phyloP scores from a whole-genome alignment of 306 rosid species.

The Cucurbita moschata region DNA sequence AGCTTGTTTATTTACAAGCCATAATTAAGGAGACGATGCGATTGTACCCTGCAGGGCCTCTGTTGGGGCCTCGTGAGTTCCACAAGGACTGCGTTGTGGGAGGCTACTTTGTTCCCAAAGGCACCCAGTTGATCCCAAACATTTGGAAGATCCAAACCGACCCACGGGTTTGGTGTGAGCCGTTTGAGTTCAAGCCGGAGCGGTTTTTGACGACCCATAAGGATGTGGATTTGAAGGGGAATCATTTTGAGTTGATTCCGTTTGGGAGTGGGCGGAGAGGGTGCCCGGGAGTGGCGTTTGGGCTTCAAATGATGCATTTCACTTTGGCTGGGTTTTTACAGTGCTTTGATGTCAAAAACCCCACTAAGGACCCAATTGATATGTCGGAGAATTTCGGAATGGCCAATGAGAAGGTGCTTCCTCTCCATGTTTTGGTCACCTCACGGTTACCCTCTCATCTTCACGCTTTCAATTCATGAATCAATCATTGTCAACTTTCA shows the following conservation, averaged over 20 bases:
- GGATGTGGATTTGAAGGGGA: conserved; percentile 12
- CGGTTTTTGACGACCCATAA: conserved; percentile 21
- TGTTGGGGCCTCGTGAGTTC: conserved; percentile 18
- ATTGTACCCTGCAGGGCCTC: conserved; percentile 33
- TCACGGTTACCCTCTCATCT: not conserved
- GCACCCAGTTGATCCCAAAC: conserved; percentile 34
- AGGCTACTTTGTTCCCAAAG: conserved; percentile 22
- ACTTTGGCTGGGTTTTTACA: conserved; percentile 9
- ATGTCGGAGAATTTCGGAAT: conserved; percentile 2
- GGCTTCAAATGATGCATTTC: not conserved
- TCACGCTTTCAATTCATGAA: not conserved
- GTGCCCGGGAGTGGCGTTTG: conserved; percentile 19
- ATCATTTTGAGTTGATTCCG: conserved; percentile 17
- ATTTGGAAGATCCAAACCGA: conserved; percentile 28
- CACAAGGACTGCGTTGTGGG: conserved; percentile 28
- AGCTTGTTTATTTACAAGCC: conserved; percentile 28
- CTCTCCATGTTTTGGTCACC: not conserved
- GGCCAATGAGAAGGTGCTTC: not conserved
- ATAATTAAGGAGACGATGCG: conserved; percentile 39
- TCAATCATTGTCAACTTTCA: too few relatives aligned
- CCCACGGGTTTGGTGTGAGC: conserved; percentile 8
- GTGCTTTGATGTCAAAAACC: not conserved
- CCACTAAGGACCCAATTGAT: not conserved
- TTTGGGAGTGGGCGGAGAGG: conserved; percentile 32
- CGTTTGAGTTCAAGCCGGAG: conserved; percentile 19